Base-by-base conservation (phyloP, 176 grass and related monocot species). In the Guadua angustifolia region DNA sequence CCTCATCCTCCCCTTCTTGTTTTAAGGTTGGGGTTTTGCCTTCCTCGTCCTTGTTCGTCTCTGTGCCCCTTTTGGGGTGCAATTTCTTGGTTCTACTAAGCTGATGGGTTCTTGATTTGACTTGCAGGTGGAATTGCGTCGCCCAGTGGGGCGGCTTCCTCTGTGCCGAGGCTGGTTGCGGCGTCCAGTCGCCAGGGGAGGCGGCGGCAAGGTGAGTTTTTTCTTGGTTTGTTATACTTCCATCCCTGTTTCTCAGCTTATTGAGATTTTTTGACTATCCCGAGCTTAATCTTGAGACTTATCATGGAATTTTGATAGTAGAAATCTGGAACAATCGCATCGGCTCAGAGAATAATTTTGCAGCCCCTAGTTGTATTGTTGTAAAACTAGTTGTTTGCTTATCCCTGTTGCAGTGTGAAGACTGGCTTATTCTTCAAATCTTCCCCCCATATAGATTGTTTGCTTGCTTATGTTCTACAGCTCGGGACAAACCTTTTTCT, bases 71-170 rank as follows among this genome's bases (percentile, higher is more conserved):
- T 47, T 22, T 63, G 0, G 55, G 36, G 50, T n/a, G 1, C 4
- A 5, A 19, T 84, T 79, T 58, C 57, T 42, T 68, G 42, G n/a
- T 12, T 61, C 40, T 2, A 0, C 42, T n/a, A 15, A 56, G 74
- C 74, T 79, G 84, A 90, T 68, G 73, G 43, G n/a, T 45, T 90
- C 21, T 83, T 61, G 68, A 59, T 69, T 83, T 12, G n/a, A n/a
- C 62, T 6, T 46, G 42, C 60, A 90, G 88, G 74, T 79, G 68
- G 68, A 50, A 58, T 83, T 44, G 40, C 67, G 16, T 83, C 68
- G 78, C 78, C 70, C 0, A 18, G 71, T 53, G 33, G 68, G 83
- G 52, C 76, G 17, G 66, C 21, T 64, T 74, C 84, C 49, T 81
- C 73, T 29, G 36, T 59, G 33, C 75, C 24, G 18, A 87, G 80